Conservation (phyloP, 2,329 filamentous ascomycete genomes). For the Trichoderma sp. region DNA sequence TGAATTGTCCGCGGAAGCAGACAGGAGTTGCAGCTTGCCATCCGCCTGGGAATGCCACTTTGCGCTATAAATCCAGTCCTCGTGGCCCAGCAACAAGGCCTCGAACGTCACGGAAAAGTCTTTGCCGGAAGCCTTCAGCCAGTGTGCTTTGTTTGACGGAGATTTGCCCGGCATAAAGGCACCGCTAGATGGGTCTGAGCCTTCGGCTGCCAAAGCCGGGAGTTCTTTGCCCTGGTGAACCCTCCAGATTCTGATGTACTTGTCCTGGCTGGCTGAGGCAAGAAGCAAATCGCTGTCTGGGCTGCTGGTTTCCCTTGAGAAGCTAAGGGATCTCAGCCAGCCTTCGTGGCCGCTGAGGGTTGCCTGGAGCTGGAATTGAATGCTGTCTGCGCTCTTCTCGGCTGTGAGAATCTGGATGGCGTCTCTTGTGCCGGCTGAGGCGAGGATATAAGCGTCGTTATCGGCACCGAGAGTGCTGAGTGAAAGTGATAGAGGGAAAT, state of each 20-base stretch:
- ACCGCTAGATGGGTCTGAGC: constrained; percentile 55
- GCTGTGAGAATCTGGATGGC: constrained; percentile 77
- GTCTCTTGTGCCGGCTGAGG: constrained; percentile 79
- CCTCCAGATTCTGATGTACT: constrained; percentile 93
- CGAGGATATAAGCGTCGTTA: constrained; percentile 61
- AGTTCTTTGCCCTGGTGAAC: constrained; percentile 68
- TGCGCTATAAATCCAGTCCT: constrained; percentile 96
- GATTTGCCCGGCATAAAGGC: constrained; percentile 64
- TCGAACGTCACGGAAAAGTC: constrained; percentile 88
- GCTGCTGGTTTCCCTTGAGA: constrained; percentile 59
- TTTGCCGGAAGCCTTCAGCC: constrained; percentile 57
- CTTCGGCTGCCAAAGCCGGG: constrained; percentile 52
- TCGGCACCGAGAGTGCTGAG: constrained; percentile 57
- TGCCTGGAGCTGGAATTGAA: constrained; percentile 66
- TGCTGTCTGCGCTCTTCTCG: constrained; percentile 36
- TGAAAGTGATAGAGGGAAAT: constrained; percentile 76
- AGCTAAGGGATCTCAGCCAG: constrained; percentile 85
- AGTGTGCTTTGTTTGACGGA: constrained; percentile 85
- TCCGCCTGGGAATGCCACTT: constrained; percentile 61
- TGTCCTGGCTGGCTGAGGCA: constrained; percentile 94
- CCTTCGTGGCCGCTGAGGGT: constrained; percentile 87
- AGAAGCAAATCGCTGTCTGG: constrained; percentile 68
- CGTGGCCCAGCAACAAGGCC: constrained; percentile 87
- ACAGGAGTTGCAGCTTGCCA: constrained; percentile 68
- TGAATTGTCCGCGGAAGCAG: constrained; percentile 92